These are phyloP conservation scores for Aspergillus homomorphus DNA, from an alignment of 495 filamentous ascomycete species.

Conservation along the genomic window DNA sequence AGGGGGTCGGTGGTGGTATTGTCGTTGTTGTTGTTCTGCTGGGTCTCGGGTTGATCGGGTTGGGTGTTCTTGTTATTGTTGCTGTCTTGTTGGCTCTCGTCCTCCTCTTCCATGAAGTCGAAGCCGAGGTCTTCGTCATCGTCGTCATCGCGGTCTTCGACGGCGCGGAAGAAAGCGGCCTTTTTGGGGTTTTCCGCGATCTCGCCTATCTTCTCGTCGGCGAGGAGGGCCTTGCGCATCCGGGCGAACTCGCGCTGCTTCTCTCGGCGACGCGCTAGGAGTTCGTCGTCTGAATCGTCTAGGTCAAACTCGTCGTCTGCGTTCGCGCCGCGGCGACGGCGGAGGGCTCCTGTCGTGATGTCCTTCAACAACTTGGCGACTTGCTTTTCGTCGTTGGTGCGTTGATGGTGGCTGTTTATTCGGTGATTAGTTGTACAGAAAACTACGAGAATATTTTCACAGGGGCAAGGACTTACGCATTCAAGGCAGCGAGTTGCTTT, in stretches of 20 bases:
- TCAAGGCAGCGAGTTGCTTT: constrained; percentile 76
- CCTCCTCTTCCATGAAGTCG: constrained; percentile 64
- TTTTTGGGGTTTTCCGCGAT: constrained; percentile 90
- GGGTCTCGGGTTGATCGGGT: constrained; percentile 25
- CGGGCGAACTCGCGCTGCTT: constrained; percentile 87
- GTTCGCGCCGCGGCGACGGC: constrained; percentile 61
- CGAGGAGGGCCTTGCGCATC: constrained; percentile 84
- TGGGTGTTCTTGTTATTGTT: constrained; percentile 40
- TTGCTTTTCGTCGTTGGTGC: constrained; percentile 63
- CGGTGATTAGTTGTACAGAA: constrained; percentile 18
- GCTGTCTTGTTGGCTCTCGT: constrained; percentile 30
- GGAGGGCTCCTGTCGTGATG: constrained; percentile 79
- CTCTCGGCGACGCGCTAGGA: constrained; percentile 67
- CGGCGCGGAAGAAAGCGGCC: constrained; percentile 79
- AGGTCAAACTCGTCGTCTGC: constrained; percentile 73
- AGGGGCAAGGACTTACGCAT: constrained; percentile 63
- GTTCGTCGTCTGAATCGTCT: constrained; percentile 83
- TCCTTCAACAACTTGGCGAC: constrained; percentile 89
- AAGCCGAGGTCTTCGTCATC: constrained; percentile 73
- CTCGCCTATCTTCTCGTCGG: constrained; percentile 87
- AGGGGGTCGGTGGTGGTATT: too few relatives aligned
- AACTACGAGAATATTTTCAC: neutral
- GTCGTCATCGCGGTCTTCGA: constrained; percentile 71
- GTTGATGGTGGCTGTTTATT: constrained; percentile 35
- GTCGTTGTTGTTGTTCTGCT: constrained; percentile 25